Evolutionary conservation across 495 filamentous ascomycete species (phyloP).

Genomic region (Podospora anserina): DNA sequence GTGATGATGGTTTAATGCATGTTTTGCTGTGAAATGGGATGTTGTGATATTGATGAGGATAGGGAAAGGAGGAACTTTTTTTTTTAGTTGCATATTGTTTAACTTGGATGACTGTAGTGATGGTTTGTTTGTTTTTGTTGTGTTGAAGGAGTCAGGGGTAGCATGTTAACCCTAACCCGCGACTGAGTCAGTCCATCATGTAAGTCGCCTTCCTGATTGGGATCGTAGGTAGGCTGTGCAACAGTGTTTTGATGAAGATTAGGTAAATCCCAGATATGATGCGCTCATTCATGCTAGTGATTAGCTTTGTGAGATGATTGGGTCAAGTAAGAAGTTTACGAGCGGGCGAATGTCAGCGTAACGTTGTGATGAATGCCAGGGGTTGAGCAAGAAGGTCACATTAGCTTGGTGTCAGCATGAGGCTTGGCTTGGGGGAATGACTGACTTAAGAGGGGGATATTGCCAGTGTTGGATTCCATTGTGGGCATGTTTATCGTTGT

Average conservation of each 20-base stretch:
- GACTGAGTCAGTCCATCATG: neutral
- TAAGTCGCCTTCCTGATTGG: neutral
- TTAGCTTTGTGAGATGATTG: neutral
- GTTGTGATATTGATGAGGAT: neutral
- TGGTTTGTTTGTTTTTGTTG: neutral
- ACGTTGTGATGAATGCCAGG: too few relatives aligned
- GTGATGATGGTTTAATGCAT: neutral
- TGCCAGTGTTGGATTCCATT: too few relatives aligned
- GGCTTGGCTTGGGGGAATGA: too few relatives aligned
- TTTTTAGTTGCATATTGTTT: neutral
- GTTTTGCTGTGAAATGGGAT: neutral
- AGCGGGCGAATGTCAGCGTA: neutral
- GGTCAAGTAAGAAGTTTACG: neutral
- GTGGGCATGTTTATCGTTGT: too few relatives aligned
- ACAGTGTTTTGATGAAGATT: neutral
- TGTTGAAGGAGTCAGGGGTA: neutral
- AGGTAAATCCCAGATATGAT: neutral
- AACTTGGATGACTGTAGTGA: neutral
- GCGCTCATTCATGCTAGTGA: too few relatives aligned
- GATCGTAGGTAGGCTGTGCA: neutral
- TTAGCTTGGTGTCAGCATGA: too few relatives aligned
- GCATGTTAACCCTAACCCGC: neutral
- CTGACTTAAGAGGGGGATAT: too few relatives aligned
- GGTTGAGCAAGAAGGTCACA: too few relatives aligned
- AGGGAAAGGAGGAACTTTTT: neutral